Base-by-base conservation (phyloP, 306 rosid genomes). In the Leucaena leucocephala region DNA sequence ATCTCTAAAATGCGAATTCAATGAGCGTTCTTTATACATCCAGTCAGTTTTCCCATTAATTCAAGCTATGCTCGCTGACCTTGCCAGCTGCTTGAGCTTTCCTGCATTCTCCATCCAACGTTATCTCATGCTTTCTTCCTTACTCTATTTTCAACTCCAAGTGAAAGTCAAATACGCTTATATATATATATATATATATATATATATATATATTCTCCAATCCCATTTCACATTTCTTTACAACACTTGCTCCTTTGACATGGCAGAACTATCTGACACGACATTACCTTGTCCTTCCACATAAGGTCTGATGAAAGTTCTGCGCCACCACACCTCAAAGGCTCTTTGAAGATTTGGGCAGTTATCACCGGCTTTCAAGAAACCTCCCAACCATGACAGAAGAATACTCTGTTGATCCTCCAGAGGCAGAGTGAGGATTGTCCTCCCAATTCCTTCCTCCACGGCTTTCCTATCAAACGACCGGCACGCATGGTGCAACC, bases 251-350 rank as follows among this genome's bases (percentile, higher is more conserved):
- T 71, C 72, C 85, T 83, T 80, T 55, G 86, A 71, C 55, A 78
- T 43, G 82, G 65, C 74, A 78, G 84, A 82, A 80, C 77, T 67
- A 85, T 88, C 94, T 71, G 86, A 67, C 81, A 82, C 81, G 35
- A 68, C 76, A 80, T 74, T 86, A 46, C 86, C 89, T 78, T 91
- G 91, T 38, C 81, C 82, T 62, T 90, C 96, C 36, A 79, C 75
- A 39, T 87, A 85, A 3, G 94, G 97, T 76, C 94, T 86, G 62
- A 92, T 84, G 74, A 94, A 94, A 65, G 98, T 92, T 65, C 98
- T 87, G 39, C 98, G 82, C 98, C 98, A 92, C 98, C 98, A 94
- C 6, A 94, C 98, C 78, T 94, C 98, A 13, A 94, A 94, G 40
- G 98, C 97, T 82, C 87, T 88, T 80, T 90, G 94, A 85, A 94